Percentiles rank a stretch among this genome's conserved stretches.
Conservation (phyloP, 495 filamentous ascomycete genomes). For the Xanthoparmelia taractica region DNA sequence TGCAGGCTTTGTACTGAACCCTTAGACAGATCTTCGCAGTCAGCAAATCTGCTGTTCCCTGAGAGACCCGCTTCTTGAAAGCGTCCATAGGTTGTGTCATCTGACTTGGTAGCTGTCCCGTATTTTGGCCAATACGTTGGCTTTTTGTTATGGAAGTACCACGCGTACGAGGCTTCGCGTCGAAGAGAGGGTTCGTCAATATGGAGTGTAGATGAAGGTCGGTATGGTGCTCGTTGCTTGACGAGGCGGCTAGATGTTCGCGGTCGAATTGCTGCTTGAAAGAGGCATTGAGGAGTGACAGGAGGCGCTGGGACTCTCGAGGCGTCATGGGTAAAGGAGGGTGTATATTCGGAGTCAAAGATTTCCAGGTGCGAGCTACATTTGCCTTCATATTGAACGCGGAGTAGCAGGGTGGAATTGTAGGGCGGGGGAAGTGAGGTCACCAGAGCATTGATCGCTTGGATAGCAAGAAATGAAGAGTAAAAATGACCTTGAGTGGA, state of each 20-base stretch:
- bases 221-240: conserved; percentile 33
- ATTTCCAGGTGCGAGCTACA: conserved; percentile 36
- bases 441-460: background rate
- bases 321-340: conserved; percentile 58
- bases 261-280: conserved; percentile 66
- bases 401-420: background rate
- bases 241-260: conserved; percentile 45
- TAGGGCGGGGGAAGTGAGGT: background rate
- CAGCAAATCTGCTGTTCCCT: conserved; percentile 25
- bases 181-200: conserved; percentile 62
- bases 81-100: conserved; percentile 38
- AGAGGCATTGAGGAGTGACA: conserved; percentile 62
- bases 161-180: conserved; percentile 13
- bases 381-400: conserved; percentile 37
- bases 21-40: conserved; percentile 27
- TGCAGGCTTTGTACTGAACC: conserved; percentile 29
- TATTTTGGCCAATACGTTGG: conserved; percentile 28
- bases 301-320: conserved; percentile 59
- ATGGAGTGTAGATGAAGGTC: conserved; percentile 55
- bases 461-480: background rate
- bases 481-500: no score
- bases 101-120: conserved; percentile 33
- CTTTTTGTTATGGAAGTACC: conserved; percentile 7
- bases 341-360: conserved; percentile 55
- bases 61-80: conserved; percentile 34